Evolutionary conservation across 192 early-diverging fungal genomes (phyloP).

Genomic region (Podila verticillata): DNA sequence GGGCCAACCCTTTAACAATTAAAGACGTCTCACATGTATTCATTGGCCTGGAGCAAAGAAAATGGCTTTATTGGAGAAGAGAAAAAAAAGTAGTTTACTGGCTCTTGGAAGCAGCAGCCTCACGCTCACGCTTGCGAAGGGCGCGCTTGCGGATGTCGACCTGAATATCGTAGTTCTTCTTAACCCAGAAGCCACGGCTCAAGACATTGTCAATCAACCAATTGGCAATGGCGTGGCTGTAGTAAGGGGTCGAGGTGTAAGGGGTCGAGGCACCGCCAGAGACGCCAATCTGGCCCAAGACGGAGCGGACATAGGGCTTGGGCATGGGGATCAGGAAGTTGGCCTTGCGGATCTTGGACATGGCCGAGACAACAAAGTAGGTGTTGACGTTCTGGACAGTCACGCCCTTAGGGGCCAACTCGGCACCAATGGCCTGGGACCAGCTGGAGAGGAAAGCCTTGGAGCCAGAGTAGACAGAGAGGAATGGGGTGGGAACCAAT

Average conservation of each 20-base stretch:
- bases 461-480: slow-evolving; percentile 92
- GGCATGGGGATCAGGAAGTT: slow-evolving; percentile 83
- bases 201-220: slow-evolving; percentile 76
- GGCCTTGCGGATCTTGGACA: slow-evolving; percentile 93
- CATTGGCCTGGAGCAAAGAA: no score
- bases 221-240: slow-evolving; percentile 72
- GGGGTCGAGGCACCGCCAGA: slow-evolving; percentile 69
- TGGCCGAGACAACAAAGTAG: slow-evolving; percentile 94
- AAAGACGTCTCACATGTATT: no score
- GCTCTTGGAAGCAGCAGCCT: slow-evolving; percentile 60
- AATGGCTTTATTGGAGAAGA: not conserved
- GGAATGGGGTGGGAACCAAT: slow-evolving; percentile 81
- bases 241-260: slow-evolving; percentile 73
- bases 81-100: slow-evolving; percentile 36
- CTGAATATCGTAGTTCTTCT: slow-evolving; percentile 69
- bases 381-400: slow-evolving; percentile 93
- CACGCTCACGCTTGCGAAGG: slow-evolving; percentile 73
- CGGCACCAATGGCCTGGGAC: slow-evolving; percentile 88
- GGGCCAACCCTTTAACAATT: no score
- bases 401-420: slow-evolving; percentile 75
- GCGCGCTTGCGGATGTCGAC: slow-evolving; percentile 76
- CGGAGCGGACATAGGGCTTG: slow-evolving; percentile 77
- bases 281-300: slow-evolving; percentile 76
- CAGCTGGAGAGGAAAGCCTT: slow-evolving; percentile 93
- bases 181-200: slow-evolving; percentile 65